Evolutionary conservation across 83 land plant genomes (phyloP).

Genomic region (Thuja plicata): DNA sequence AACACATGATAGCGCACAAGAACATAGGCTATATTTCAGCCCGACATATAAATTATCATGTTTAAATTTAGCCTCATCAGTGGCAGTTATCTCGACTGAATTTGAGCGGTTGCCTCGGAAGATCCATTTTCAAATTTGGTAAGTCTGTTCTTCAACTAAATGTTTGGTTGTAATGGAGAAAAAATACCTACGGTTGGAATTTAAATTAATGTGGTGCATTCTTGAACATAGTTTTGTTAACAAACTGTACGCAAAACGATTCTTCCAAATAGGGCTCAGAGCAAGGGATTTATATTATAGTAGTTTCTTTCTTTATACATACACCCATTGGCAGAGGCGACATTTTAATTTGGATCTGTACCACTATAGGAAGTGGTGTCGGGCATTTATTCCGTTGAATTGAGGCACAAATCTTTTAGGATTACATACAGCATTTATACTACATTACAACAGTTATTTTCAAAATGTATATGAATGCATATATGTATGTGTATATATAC

Average conservation of each 20-base stretch:
- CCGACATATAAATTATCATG: not conserved
- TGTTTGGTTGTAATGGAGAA: too few species aligned
- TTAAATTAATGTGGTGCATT: not conserved
- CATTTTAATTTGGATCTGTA: not conserved
- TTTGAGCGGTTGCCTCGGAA: not conserved
- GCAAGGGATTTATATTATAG: not conserved
- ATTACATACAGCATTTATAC: too few species aligned
- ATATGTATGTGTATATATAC: not conserved
- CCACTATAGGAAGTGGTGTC: not conserved
- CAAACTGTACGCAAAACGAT: not conserved
- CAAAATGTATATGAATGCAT: too few species aligned
- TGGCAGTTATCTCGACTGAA: not conserved
- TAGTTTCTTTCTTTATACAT: not conserved
- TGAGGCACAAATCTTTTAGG: too few species aligned
- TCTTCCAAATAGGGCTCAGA: not conserved
- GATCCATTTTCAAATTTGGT: not conserved
- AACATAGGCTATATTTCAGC: not conserved
- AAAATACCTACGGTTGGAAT: not conserved
- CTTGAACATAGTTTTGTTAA: not conserved
- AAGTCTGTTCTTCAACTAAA: not conserved
- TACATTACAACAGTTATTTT: too few species aligned
- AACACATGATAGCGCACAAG: not conserved
- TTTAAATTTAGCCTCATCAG: not conserved
- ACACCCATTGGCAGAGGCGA: not conserved
- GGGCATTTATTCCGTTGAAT: too few species aligned